Evolutionary conservation across 768 basidiomycete species (phyloP), one percentile per base, ranked within the genome.

Genomic region (Boletellus sp.): DNA sequence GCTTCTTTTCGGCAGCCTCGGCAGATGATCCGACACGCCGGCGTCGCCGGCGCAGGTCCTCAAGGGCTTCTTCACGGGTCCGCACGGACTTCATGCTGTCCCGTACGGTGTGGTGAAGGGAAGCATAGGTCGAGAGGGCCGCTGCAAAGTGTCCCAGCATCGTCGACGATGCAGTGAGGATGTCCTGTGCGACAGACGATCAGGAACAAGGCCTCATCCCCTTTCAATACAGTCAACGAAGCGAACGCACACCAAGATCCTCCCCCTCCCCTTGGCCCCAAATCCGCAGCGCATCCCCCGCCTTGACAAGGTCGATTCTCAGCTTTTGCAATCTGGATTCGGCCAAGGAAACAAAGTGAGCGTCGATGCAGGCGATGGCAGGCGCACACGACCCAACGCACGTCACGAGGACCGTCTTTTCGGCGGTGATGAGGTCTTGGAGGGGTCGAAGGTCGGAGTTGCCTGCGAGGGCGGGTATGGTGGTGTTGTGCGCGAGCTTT

Each of bases 401-500:
- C 90, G 87, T 79, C 42, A 75, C 70, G 26, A 94, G 74, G 8
- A 94, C 83, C 7, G 78, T 71, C 72, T 97, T 97, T 70, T 96
- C 93, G 1, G 88, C 80, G 2, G 82, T 85, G 48, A 97, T 97
- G 54, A 95, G 76, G 61, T 94, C 92, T 63, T 96, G 93, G 8
- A 96, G 72, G 0, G 84, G 81, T 23, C 85, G 72, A 4, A 94
- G 70, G 64, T 94, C 93, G 59, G 84, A 82, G 65, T 91, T 93
- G 1, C 79, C 79, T 16, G 74, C 72, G 10, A 90, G 68, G 0
- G 81, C 74, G 37, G 92, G 87, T 6, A 94, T 72, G 4, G 89
- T 87, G 1, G 90, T 84, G 62, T 91, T 93, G 68, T 95, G 93
- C 2, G 93, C 93, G 66, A 95, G 79, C 69, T 84, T 90, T 33